Evolutionary conservation across 202 grass and related monocot genomes (phyloP).

Genomic region (Saccharum hybrid): DNA sequence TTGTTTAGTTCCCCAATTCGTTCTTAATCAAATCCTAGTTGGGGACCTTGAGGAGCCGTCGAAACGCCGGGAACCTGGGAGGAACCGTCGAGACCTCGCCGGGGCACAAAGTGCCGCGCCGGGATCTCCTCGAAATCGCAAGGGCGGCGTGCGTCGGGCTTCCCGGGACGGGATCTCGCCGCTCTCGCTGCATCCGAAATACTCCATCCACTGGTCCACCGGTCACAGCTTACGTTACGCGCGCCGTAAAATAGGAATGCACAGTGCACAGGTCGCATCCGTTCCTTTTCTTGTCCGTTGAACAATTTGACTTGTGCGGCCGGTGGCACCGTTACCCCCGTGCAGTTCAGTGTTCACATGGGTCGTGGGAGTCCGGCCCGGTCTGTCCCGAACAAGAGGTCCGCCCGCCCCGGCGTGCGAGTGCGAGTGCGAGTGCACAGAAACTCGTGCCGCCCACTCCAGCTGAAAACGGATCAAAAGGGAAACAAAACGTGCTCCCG

Average conservation of each 20-base stretch:
- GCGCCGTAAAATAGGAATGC: neutral
- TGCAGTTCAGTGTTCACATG: no score
- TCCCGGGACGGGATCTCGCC: no score
- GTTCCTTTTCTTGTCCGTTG: neutral
- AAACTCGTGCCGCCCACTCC: conserved; percentile 1
- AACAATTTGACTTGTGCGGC: neutral
- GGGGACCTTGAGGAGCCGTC: no score
- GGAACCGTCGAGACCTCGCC: no score
- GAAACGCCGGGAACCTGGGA: no score
- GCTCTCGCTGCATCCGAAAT: no score
- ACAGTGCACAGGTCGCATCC: neutral
- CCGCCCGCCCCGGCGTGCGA: neutral
- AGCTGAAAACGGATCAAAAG: neutral
- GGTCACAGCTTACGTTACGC: neutral
- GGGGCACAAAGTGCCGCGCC: no score
- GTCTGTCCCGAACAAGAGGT: neutral
- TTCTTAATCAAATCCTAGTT: no score
- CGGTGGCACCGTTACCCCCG: no score
- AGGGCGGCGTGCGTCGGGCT: no score
- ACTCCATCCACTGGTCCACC: neutral
- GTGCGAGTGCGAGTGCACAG: neutral
- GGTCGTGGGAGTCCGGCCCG: neutral
- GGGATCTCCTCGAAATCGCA: no score
- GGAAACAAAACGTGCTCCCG: conserved; percentile 13
- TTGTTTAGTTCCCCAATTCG: no score